Conservation (phyloP, 202 grass and related monocot species). For the Carex arenaria region DNA sequence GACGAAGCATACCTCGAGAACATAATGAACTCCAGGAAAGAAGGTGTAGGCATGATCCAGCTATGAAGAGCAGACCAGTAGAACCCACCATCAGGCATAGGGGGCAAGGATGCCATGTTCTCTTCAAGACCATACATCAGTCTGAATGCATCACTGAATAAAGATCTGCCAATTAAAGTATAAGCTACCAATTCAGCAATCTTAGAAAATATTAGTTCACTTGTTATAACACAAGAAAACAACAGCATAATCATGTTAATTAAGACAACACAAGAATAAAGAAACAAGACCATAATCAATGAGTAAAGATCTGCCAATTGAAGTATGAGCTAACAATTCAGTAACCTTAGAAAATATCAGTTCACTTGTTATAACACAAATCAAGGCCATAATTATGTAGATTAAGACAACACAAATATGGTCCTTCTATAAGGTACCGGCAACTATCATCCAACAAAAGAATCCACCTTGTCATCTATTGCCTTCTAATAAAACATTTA, state of each 20-base stretch:
- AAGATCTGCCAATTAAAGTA: constrained; percentile 36
- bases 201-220: constrained; percentile 1
- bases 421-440: neutral
- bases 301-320: constrained; percentile 48
- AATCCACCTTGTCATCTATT: neutral
- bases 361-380: constrained; percentile 19
- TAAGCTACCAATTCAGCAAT: neutral
- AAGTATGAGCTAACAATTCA: neutral
- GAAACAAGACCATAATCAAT: constrained; percentile 11
- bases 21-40: constrained; percentile 92
- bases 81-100: constrained; percentile 66
- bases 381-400: constrained; percentile 19
- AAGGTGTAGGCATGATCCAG: constrained; percentile 97
- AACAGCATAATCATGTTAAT: constrained; percentile 2
- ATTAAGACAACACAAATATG: neutral
- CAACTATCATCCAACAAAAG: neutral
- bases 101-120: constrained; percentile 49
- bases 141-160: constrained; percentile 80
- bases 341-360: constrained; percentile 9
- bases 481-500: neutral
- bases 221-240: constrained; percentile 18
- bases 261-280: neutral
- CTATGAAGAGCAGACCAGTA: constrained; percentile 92
- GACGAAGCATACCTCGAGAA: constrained; percentile 63
- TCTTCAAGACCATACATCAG: constrained; percentile 75